These are phyloP conservation scores for Quercus cerris DNA, from an alignment of 306 rosid species.

Conservation along the genomic window DNA sequence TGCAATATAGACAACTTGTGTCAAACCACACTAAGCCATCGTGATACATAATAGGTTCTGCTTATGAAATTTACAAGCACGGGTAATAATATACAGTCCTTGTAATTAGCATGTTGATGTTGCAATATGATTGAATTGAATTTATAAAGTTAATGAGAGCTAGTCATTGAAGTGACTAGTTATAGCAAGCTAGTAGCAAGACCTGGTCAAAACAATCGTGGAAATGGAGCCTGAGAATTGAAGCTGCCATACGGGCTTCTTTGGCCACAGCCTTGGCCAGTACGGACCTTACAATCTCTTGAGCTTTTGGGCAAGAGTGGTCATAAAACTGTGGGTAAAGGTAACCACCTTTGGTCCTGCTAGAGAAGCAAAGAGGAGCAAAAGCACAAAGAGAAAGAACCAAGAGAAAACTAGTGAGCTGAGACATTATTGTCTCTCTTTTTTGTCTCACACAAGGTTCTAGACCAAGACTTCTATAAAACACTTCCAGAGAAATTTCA, in stretches of 20 bases:
- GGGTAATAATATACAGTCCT: neutral
- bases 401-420: constrained; percentile 28
- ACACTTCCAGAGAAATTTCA: neutral
- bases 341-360: constrained; percentile 24
- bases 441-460: neutral
- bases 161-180: too few relatives aligned
- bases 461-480: neutral
- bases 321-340: constrained; percentile 81
- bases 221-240: constrained; percentile 76
- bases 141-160: too few relatives aligned
- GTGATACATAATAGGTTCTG: neutral
- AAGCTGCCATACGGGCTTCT: constrained; percentile 82
- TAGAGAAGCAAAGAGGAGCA: constrained; percentile 51
- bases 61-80: neutral
- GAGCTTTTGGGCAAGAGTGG: constrained; percentile 69
- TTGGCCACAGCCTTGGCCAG: constrained; percentile 58
- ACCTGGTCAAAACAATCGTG: constrained; percentile 97
- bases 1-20: constrained; percentile 26
- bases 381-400: constrained; percentile 57
- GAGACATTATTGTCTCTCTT: constrained; percentile 40
- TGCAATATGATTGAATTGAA: too few relatives aligned
- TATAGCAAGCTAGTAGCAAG: neutral
- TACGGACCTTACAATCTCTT: constrained; percentile 56
- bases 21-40: neutral
- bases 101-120: too few relatives aligned